Percentiles rank a stretch among this genome's conserved stretches.
Conservation (phyloP, 2,329 filamentous ascomycete genomes). For the Aspergillus ibericus region DNA sequence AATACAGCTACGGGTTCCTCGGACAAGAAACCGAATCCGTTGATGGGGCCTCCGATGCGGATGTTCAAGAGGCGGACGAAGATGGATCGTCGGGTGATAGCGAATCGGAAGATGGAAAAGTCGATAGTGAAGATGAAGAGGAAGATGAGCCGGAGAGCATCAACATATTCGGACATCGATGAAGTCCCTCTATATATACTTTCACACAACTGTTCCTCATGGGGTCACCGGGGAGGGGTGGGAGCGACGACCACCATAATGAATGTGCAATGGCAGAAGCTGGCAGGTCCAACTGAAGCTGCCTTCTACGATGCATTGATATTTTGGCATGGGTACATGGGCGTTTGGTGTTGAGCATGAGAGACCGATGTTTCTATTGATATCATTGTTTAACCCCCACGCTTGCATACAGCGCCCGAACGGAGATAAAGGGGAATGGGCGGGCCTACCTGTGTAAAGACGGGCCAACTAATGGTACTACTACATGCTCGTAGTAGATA, state of each 20-base stretch:
- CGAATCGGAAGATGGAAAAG: constrained; percentile 39
- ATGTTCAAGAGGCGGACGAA: constrained; percentile 23
- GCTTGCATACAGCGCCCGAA: neutral
- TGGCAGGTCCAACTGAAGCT: constrained; percentile 16
- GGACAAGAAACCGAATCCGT: constrained; percentile 27
- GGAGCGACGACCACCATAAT: constrained; percentile 2
- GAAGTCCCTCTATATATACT: constrained; percentile 17
- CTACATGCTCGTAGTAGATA: no score
- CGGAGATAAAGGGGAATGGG: neutral
- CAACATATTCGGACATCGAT: constrained; percentile 56
- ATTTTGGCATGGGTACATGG: neutral
- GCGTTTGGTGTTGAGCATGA: constrained; percentile 11
- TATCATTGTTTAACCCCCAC: neutral
- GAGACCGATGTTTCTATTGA: neutral
- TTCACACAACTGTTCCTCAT: neutral
- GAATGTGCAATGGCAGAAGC: constrained; percentile 2
- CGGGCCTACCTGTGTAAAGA: neutral
- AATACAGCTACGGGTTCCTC: constrained; percentile 39
- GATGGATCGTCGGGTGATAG: constrained; percentile 25
- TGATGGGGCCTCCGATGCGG: constrained; percentile 22
- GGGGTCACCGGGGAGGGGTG: neutral
- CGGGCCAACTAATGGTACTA: neutral
- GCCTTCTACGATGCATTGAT: constrained; percentile 5
- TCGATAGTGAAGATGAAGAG: constrained; percentile 50
- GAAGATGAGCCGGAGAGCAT: constrained; percentile 52